phyloP scores from a whole-genome alignment of 345 rosid species.

The Turritis glabra region DNA sequence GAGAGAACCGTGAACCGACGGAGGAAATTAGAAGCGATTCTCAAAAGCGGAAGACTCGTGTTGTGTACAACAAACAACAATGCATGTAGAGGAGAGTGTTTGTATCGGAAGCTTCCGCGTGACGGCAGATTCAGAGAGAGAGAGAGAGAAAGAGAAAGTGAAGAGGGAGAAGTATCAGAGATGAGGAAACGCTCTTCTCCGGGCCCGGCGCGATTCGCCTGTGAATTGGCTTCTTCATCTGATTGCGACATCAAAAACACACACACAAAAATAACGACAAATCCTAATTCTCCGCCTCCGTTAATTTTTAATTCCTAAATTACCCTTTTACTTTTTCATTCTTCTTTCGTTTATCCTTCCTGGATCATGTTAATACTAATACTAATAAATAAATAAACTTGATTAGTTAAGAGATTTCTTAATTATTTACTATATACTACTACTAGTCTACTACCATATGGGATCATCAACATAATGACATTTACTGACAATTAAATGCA shows the following conservation, averaged over 20 bases:
- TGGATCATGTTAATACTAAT: neutral
- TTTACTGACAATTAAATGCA: constrained; percentile 36
- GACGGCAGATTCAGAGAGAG: constrained; percentile 21
- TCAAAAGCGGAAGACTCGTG: neutral
- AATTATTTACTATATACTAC: neutral
- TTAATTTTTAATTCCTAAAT: neutral
- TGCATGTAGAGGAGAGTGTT: constrained; percentile 19
- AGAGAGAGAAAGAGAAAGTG: neutral
- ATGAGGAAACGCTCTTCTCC: constrained; percentile 1
- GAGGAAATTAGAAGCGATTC: constrained; percentile 33
- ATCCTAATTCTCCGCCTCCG: constrained; percentile 14
- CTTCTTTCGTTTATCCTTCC: neutral
- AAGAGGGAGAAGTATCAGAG: neutral
- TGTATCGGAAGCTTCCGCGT: constrained; percentile 10
- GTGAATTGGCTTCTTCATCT: constrained; percentile 25
- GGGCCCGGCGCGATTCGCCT: constrained; percentile 44
- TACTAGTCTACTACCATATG: neutral
- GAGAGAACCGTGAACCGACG: neutral
- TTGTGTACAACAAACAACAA: constrained; percentile 27
- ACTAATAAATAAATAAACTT: neutral
- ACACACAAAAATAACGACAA: constrained; percentile 24
- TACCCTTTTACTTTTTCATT: constrained; percentile 22
- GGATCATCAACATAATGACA: constrained; percentile 15
- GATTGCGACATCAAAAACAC: constrained; percentile 35
- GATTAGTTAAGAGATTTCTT: neutral